Evolutionary conservation across 2,329 filamentous ascomycete genomes (phyloP).

Genomic region (Ophiocordyceps camponoti-rufipedis): DNA sequence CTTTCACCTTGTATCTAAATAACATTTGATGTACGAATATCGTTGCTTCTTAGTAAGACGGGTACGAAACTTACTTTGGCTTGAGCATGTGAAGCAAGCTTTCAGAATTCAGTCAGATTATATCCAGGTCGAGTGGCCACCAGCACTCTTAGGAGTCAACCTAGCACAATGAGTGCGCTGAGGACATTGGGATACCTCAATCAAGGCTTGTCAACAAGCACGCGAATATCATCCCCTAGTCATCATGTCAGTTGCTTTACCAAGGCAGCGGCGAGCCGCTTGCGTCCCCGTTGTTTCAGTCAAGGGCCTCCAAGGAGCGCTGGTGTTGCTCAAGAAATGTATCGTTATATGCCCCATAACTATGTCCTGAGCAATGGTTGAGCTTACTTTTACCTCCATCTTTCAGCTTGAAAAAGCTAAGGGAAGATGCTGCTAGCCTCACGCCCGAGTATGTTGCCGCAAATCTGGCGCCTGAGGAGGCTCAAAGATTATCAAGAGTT

Average conservation of each 20-base stretch:
- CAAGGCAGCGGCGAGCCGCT: not conserved
- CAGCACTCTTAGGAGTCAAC: not conserved
- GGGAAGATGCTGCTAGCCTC: constrained; percentile 31
- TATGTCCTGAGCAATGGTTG: not conserved
- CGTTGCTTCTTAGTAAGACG: too few relatives aligned
- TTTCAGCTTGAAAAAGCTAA: constrained; percentile 29
- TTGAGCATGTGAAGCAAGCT: too few relatives aligned
- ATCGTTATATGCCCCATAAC: not conserved
- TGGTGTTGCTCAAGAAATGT: not conserved
- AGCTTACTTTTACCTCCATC: not conserved
- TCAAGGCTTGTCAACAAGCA: not conserved
- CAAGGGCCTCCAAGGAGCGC: not conserved
- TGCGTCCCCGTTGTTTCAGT: not conserved
- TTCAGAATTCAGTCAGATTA: too few relatives aligned
- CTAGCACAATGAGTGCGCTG: not conserved
- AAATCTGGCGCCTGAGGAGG: constrained; percentile 67
- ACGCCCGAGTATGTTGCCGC: constrained; percentile 48
- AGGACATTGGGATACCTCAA: not conserved
- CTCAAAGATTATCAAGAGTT: constrained; percentile 58
- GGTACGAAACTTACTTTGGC: too few relatives aligned
- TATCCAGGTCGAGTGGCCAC: too few relatives aligned
- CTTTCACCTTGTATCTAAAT: too few relatives aligned
- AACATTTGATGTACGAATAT: too few relatives aligned
- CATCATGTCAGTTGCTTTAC: not conserved
- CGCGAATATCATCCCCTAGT: not conserved